These are phyloP conservation scores for Lipomyces anomalus DNA, from an alignment of 805 yeast species.

Conservation along the genomic window DNA sequence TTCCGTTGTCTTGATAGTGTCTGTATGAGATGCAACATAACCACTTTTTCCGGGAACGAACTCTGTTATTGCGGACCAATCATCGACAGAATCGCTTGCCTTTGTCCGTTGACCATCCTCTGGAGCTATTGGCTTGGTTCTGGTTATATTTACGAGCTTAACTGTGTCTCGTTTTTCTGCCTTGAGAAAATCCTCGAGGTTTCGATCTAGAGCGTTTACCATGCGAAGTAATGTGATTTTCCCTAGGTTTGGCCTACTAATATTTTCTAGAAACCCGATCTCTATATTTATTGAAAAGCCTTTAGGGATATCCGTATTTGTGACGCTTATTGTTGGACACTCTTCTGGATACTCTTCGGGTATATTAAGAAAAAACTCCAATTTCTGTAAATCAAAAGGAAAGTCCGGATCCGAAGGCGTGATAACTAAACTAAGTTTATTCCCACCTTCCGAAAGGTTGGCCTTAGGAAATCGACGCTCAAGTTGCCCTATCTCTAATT, in stretches of 20 bases:
- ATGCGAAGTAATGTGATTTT: conserved; percentile 52
- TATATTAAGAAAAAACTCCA: conserved; percentile 49
- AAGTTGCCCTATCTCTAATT: too few species aligned
- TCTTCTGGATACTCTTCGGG: conserved; percentile 53
- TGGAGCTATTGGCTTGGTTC: background rate
- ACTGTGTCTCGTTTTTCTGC: conserved; percentile 57
- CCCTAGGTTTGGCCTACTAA: conserved; percentile 26
- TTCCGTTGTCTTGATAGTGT: too few species aligned
- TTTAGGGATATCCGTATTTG: conserved; percentile 62
- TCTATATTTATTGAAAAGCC: conserved; percentile 67
- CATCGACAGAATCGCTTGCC: background rate
- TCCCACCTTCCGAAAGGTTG: too few species aligned
- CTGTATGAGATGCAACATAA: too few species aligned
- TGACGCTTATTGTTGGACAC: conserved; percentile 49
- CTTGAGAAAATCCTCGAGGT: conserved; percentile 53
- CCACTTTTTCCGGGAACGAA: too few species aligned
- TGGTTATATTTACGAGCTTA: conserved; percentile 45
- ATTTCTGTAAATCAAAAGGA: conserved; percentile 54
- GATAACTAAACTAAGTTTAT: conserved; percentile 31
- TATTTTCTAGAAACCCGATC: conserved; percentile 45
- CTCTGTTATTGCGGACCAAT: too few species aligned
- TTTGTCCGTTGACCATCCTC: background rate
- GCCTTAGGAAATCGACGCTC: too few species aligned
- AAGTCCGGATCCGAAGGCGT: conserved; percentile 75
- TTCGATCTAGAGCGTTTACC: conserved; percentile 49